Base-by-base conservation (phyloP, 768 basidiomycete genomes). In the Lyophyllum semitale region DNA sequence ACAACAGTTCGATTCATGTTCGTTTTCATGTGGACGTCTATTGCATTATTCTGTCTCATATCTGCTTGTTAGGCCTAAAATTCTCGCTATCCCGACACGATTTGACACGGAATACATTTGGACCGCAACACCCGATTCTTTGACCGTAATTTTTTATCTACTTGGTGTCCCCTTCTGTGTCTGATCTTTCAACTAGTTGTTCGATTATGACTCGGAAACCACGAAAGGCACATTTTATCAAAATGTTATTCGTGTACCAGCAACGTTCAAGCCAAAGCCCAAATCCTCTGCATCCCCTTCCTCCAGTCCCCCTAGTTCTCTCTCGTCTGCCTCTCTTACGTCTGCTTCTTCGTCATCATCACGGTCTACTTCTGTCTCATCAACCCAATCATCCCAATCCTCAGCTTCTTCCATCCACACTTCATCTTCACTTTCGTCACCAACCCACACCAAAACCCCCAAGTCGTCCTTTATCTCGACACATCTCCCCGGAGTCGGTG, bases 51-150 rank as follows among this genome's bases (percentile, higher is more conserved):
- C n/a, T 45, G 35, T 57, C 41, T 56, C 29, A 42, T 41, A 30
- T 29, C 27, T 38, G 49, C 15, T 38, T 18, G 3, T 15, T 58
- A 85, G 84, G 66, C 78, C 77, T n/a, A 84, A 85, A 61, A 69
- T 80, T 26, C 78, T 86, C n/a, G 76, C 77, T 20, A 74, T 86
- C 45, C 83, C 83, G 18, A 83, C 83, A 8, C 79, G 84, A n/a
- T 85, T 85, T 57, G 82, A 85, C 57, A 77, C 83, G 2, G 80
- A 84, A 59, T 82, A 77, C 55, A 71, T 84, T 33, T 86, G 84
- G 84, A 76, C 76, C 41, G 84, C 82, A 12, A 81, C 80, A n/a
- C 68, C 78, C 0, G 71, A 81, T 51, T 78, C 79, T 23, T 70
- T 86, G 9, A 77, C 73, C 20, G 83, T 85, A 65, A 40, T 78